Conservation (phyloP, 805 yeast species). For the Spathaspora sp. region DNA sequence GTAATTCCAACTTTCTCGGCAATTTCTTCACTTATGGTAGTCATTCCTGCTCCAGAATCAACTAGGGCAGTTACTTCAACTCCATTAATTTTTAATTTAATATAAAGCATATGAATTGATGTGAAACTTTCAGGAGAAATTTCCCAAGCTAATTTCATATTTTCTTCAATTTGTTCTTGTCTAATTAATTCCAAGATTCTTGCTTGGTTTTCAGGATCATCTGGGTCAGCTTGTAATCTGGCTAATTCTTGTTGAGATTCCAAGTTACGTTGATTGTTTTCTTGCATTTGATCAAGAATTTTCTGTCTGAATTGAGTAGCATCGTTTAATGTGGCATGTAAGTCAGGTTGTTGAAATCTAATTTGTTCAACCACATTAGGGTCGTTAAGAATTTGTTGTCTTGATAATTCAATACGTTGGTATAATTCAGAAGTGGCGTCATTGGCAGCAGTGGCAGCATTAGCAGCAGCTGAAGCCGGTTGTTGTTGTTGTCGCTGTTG, state of each 20-base stretch:
- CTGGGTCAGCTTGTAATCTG: conserved; percentile 59
- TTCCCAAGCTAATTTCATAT: conserved; percentile 75
- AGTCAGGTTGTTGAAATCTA: conserved; percentile 40
- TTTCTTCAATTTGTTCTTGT: conserved; percentile 74
- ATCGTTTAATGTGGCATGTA: conserved; percentile 44
- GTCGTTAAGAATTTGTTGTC: conserved; percentile 46
- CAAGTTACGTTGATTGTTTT: conserved; percentile 17
- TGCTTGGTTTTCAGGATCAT: conserved; percentile 64
- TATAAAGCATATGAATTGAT: conserved; percentile 77
- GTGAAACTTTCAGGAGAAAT: conserved; percentile 89
- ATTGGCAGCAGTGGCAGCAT: conserved; percentile 5
- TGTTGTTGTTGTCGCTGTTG: conserved; percentile 3
- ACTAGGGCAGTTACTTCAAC: conserved; percentile 85
- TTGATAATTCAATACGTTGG: conserved; percentile 41
- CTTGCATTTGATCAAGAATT: conserved; percentile 29
- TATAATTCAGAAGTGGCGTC: conserved; percentile 5
- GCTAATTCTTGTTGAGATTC: conserved; percentile 39
- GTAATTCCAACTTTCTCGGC: conserved; percentile 71
- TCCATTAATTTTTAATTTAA: conserved; percentile 75
- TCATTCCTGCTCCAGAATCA: conserved; percentile 93
- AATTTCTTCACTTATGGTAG: conserved; percentile 74
- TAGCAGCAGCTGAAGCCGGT: conserved; percentile 5
- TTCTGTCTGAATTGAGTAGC: conserved; percentile 43
- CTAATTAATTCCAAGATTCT: conserved; percentile 64
- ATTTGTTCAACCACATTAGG: conserved; percentile 37